These are phyloP conservation scores for Rheum nobile DNA, from an alignment of 148 eudicot genomes.

Conservation along the genomic window DNA sequence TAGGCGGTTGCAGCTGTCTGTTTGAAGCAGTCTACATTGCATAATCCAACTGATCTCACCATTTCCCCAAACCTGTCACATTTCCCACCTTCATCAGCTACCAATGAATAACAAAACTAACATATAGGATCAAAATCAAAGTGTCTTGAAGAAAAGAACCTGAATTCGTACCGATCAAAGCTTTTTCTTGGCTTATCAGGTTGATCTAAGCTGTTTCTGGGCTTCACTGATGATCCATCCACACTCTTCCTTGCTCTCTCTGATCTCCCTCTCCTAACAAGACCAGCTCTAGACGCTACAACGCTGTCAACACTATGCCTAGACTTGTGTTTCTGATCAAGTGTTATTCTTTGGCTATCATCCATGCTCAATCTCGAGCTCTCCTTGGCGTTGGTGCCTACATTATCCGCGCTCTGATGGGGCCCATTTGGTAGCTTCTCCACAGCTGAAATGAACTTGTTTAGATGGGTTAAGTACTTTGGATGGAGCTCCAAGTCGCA, in stretches of 20 bases:
- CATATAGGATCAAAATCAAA: background rate
- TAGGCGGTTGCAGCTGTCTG: constrained; percentile 18
- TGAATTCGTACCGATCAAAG: constrained; percentile 64
- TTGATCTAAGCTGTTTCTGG: constrained; percentile 26
- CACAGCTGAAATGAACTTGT: constrained; percentile 29
- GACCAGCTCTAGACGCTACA: background rate
- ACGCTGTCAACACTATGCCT: constrained; percentile 23
- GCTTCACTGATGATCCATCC: constrained; percentile 19
- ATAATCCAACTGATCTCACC: constrained; percentile 49
- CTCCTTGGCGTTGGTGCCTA: constrained; percentile 6
- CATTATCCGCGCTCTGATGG: background rate
- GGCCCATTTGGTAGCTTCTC: constrained; percentile 14
- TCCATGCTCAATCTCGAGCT: constrained; percentile 11
- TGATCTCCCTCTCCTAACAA: background rate
- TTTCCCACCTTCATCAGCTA: constrained; percentile 8
- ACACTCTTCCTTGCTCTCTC: constrained; percentile 32
- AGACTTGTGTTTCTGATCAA: background rate
- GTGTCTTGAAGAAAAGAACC: background rate
- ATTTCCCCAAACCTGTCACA: constrained; percentile 57
- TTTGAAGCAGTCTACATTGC: constrained; percentile 69
- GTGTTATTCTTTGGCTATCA: background rate
- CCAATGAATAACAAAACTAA: background rate
- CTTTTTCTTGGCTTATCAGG: constrained; percentile 46
- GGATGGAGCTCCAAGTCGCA: constrained; percentile 34
- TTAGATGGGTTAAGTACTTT: constrained; percentile 31